These are phyloP conservation scores for Colletotrichum sansevieriae DNA, from an alignment of 2,329 filamentous ascomycete genomes.

Conservation along the genomic window DNA sequence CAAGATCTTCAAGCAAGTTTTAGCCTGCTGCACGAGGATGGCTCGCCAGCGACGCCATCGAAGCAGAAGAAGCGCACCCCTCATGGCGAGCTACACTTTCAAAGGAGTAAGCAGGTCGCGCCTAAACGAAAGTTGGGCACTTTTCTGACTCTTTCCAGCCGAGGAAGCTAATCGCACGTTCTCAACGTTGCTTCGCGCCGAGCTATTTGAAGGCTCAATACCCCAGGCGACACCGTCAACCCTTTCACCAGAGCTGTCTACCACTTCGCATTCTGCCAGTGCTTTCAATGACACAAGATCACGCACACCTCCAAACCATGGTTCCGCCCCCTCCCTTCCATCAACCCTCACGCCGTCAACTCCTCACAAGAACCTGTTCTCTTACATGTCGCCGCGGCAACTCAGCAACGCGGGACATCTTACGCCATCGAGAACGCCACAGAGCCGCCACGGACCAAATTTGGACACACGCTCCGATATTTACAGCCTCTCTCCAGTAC, in stretches of 20 bases:
- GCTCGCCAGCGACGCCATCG: conserved; percentile 91
- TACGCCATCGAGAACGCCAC: conserved; percentile 89
- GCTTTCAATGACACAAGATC: conserved; percentile 77
- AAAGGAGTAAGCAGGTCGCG: conserved; percentile 76
- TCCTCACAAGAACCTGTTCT: conserved; percentile 97
- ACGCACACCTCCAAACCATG: conserved; percentile 82
- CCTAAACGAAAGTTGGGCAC: not conserved
- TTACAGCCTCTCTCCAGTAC: conserved; percentile 94
- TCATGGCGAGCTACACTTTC: conserved; percentile 92
- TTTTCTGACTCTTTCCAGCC: conserved; percentile 59
- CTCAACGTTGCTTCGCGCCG: conserved; percentile 86
- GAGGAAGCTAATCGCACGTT: conserved; percentile 97
- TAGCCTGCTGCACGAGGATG: conserved; percentile 90
- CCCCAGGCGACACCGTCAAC: conserved; percentile 81
- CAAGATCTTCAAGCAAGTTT: conserved; percentile 95
- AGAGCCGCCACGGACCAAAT: conserved; percentile 88
- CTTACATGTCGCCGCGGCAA: conserved; percentile 83
- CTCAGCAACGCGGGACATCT: conserved; percentile 82
- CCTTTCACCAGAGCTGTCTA: conserved; percentile 69
- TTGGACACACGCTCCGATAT: conserved; percentile 91
- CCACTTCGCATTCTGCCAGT: conserved; percentile 63
- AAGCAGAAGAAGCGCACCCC: conserved; percentile 86
- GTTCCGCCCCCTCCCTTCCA: conserved; percentile 72
- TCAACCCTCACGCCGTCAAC: conserved; percentile 90
- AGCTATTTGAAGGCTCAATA: conserved; percentile 92